Evolutionary conservation across 352 stramenopile genomes (phyloP), one percentile per base, ranked within the genome.

Genomic region (Aphanomyces stellatus): DNA sequence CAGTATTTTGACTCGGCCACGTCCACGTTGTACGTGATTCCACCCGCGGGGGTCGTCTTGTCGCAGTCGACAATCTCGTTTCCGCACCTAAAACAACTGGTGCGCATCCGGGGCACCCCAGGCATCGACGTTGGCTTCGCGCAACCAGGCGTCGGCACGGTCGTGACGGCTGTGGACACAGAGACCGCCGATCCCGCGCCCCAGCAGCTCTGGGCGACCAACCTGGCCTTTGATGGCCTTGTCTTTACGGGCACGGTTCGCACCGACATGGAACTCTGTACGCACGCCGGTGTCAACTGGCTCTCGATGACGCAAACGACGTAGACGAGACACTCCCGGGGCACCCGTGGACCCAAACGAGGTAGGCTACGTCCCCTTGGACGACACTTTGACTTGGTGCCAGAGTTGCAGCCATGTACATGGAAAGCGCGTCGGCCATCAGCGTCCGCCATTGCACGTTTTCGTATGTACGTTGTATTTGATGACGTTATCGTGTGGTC

Each of bases 1-100:
- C 88, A 80, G 81, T 91, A 79, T 49, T 91, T 88, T 40, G 77
- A 91, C 28, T 51, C 71, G 1, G 35, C 71, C 1, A 85, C 70
- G 30, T 76, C 76, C 17, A 49, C 31, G 8, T 53, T 91, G 28
- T 89, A 84, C 53, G 15, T 91, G 56, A 87, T 90, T n/a, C 81
- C 83, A 37, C 55, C 68, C 22, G 76, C 70, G 2, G 41, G 65
- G 8, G 53, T 69, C 15, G 72, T 46, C 2, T 51, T 88, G 41
- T 53, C 63, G 6, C 71, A 34, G 40, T 71, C 66, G 19, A 69
- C 64, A 19, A 55, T 91, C 4, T 78, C 87, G 69, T 80, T 90
- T 49, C 83, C 83, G 1, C 30, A 75, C 4, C 71, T 91, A 13
- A 74, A 80, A 31, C 83, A 91, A 56, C 72, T 91, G 4, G 31